Evolutionary conservation across 129 eudicot species (phyloP).

Genomic region (Solidago caesia): DNA sequence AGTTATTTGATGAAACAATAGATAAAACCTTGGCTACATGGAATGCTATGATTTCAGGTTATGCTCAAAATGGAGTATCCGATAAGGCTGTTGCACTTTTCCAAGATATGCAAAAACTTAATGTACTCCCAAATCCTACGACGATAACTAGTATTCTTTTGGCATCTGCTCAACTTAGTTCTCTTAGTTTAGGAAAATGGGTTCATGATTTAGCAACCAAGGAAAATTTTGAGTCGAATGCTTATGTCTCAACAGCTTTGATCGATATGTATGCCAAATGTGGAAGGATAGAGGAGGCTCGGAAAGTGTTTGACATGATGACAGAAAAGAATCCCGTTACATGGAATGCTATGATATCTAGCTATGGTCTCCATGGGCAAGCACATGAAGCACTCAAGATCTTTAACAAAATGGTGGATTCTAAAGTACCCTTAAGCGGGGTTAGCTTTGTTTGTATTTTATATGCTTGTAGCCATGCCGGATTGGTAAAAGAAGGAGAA

Average conservation of each 20-base stretch:
- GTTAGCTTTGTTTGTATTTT: constrained; percentile 67
- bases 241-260: constrained; percentile 79
- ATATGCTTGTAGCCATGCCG: constrained; percentile 94
- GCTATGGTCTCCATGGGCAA: constrained; percentile 92
- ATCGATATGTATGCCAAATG: constrained; percentile 97
- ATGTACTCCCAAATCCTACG: constrained; percentile 74
- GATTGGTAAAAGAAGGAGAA: constrained; percentile 76
- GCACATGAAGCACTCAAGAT: constrained; percentile 69
- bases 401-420: constrained; percentile 54
- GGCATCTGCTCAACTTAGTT: constrained; percentile 94
- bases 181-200: constrained; percentile 85
- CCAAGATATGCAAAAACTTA: constrained; percentile 65
- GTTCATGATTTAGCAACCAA: constrained; percentile 66
- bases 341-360: constrained; percentile 95
- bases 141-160: constrained; percentile 86
- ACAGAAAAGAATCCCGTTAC: constrained; percentile 71
- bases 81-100: constrained; percentile 75
- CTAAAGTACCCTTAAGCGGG: constrained; percentile 47
- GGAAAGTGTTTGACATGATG: constrained; percentile 55
- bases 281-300: constrained; percentile 79
- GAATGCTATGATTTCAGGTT: constrained; percentile 98
- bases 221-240: constrained; percentile 52
- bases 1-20: constrained; percentile 71
- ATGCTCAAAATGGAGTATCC: constrained; percentile 84
- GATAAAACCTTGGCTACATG: constrained; percentile 75